Evolutionary conservation across 2,329 filamentous ascomycete species (phyloP), one percentile per base, ranked within the genome.

Genomic region (Sporothrix euskadiensis): DNA sequence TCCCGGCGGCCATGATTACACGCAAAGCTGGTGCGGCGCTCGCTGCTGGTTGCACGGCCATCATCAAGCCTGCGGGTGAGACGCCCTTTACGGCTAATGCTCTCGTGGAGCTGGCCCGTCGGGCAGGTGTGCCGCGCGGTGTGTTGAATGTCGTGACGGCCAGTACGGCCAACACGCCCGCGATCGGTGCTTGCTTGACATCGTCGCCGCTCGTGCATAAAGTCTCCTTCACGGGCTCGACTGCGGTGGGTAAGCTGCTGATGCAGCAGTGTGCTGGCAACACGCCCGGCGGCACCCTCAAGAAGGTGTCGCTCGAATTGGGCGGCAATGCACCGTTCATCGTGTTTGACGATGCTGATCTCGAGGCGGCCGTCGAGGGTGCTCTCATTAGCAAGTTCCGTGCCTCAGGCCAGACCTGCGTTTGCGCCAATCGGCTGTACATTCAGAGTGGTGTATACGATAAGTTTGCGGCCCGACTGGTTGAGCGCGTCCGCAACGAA

Each of bases 321-420:
- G 95, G 95, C 72, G 95, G 95, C 66, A 98, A 98, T 81, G 93
- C 95, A 0, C 95, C 95, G 0, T 97, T 98, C 81, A 98, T 98
- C 77, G 94, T 98, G 44, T 98, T 98, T 79, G 94, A 98, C 79
- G 95, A 98, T 79, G 93, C 95, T 26, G 93, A 98, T 80, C 84
- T 98, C 26, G 94, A 98, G 74, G 84, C 85, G 4, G 96, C 96
- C 2, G 94, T 98, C 0, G 84, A 89, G 0, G 95, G 94, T 32
- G 94, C 94, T 63, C 88, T 98, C 71, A 85, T 90, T 32, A 94
- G 89, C 79, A 99, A 98, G 82, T 98, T 98, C 89, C 92, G 96
- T 72, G 94, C 91, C 49, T 97, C 93, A 0, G 96, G 96, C 47
- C 96, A 99, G 85, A 98, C 96, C 0, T 99, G 96, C 81, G 94